Base-by-base conservation (phyloP, 2,329 filamentous ascomycete genomes). In the Microsporum audouinii region DNA sequence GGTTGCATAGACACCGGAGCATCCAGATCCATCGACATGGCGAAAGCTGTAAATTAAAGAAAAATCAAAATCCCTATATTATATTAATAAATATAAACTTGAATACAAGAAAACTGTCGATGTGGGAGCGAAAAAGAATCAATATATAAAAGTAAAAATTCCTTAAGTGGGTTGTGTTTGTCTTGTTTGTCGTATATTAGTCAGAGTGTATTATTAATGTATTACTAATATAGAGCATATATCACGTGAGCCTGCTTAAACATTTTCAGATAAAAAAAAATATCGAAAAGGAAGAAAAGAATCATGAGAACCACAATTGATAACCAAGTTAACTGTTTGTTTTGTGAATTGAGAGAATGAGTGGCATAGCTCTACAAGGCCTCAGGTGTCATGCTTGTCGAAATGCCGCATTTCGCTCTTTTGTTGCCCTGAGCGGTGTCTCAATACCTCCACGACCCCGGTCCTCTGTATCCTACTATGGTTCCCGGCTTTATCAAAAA, bases 11-110 rank as follows among this genome's bases (percentile, higher is more conserved):
- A 77, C 58, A 84, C 77, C 57, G 80, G 79, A 31, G 75, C 76
- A 72, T 84, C 82, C 64, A 84, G 64, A 69, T 84, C 82, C 82
- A 84, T 84, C 71, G 78, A 79, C 79, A 81, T 82, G 23, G 66
- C 76, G 68, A 64, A n/a, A 36, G 68, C 12, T 58, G n/a, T 58
- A 45, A 7, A 29, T 29, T 23, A 23, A 23, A 43, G 1, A 51
- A 31, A 51, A 23, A 14, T 29, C 45, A n/a, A 34, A 10, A 34
- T 36, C 6, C n/a, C 36, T 55, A 38, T 34, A n/a, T 4, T 6
- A 23, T 14, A 43, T n/a, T 14, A 43, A 43, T 43, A 43, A 23
- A 43, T 2, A 43, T n/a, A 6, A 23, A 23, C 4, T 5, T 38
- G 23, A 17, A 36, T 31, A 34, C 7, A 45, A 36, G 33, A 10